These are phyloP conservation scores for Cryptococcus depauperatus DNA, from an alignment of 1,284 basidiomycete genomes.

Conservation along the genomic window DNA sequence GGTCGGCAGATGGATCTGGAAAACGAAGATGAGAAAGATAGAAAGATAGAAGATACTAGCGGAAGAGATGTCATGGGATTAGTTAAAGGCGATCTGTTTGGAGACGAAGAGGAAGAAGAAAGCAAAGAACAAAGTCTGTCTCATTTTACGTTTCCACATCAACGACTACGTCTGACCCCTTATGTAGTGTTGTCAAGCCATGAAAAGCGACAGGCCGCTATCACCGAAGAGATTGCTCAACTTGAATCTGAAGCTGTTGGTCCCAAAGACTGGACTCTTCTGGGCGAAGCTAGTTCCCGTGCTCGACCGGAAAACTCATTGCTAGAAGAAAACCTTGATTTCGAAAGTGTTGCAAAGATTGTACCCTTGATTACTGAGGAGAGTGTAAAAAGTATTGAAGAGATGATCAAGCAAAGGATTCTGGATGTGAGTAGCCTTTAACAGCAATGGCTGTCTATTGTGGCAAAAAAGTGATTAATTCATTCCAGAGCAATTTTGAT, in stretches of 20 bases:
- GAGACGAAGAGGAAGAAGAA: constrained; percentile 43
- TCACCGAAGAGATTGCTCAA: constrained; percentile 50
- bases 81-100: constrained; percentile 51
- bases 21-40: constrained; percentile 1
- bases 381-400: constrained; percentile 72
- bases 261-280: constrained; percentile 77
- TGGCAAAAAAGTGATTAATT: background rate
- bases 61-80: constrained; percentile 45
- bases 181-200: constrained; percentile 47
- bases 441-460: too few species aligned
- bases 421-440: constrained; percentile 53
- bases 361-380: constrained; percentile 89
- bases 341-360: constrained; percentile 77
- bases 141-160: background rate
- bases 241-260: constrained; percentile 52
- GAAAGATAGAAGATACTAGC: background rate
- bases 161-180: background rate
- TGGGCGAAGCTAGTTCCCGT: constrained; percentile 79
- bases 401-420: constrained; percentile 84
- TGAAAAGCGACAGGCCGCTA: constrained; percentile 48
- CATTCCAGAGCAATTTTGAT: constrained; percentile 61
- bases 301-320: constrained; percentile 84
- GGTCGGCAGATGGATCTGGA: constrained; percentile 25
- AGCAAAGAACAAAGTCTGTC: constrained; percentile 30
- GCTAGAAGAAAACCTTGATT: constrained; percentile 90